These are phyloP conservation scores for Fusarium sp. DNA, from an alignment of 2,329 filamentous ascomycete genomes.

Conservation along the genomic window DNA sequence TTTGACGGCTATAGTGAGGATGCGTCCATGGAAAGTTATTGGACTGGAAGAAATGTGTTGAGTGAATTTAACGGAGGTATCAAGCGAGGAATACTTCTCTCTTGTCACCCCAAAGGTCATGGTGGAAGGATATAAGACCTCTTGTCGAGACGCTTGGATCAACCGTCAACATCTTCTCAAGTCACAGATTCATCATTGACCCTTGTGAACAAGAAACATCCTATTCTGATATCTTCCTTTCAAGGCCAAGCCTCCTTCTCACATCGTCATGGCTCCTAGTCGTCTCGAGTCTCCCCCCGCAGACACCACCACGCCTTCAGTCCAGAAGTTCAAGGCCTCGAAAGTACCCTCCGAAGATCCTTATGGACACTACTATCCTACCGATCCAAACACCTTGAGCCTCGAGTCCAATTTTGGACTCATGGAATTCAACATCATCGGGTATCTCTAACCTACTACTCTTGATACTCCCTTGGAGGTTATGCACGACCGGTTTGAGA, in stretches of 20 bases:
- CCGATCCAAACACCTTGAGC: neutral
- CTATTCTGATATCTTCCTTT: neutral
- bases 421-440: constrained; percentile 11
- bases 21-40: neutral
- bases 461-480: constrained; percentile 20
- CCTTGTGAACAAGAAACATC: neutral
- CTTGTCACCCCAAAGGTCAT: neutral
- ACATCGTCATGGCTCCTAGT: neutral
- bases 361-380: neutral
- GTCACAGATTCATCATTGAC: neutral
- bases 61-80: neutral
- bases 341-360: neutral
- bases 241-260: neutral
- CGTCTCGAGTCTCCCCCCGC: neutral
- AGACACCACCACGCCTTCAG: neutral
- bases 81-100: neutral
- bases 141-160: neutral
- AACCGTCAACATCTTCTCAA: neutral
- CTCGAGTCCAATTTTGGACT: neutral
- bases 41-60: neutral
- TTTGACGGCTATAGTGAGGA: neutral
- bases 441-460: constrained; percentile 24
- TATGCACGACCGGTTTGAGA: constrained; percentile 24
- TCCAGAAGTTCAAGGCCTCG: neutral
- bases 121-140: neutral